Conservation (phyloP, 2,329 filamentous ascomycete species). For the Verticillium tricorpus region DNA sequence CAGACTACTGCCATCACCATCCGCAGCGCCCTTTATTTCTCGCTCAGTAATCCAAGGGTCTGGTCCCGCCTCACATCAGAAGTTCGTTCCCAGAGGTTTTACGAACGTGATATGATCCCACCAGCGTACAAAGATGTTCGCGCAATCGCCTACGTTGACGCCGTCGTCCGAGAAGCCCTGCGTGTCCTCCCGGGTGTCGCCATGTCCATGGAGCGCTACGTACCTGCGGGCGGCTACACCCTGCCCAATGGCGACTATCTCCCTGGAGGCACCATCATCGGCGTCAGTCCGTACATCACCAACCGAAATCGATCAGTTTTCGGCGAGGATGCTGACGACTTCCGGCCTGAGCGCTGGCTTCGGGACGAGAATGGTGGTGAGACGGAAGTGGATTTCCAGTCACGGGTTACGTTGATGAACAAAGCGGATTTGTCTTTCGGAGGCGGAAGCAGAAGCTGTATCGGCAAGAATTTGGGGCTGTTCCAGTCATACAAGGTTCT, state of each 20-base stretch:
- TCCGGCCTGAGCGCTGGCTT: slow-evolving; percentile 35
- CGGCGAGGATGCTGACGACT: slow-evolving; percentile 35
- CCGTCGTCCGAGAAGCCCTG: slow-evolving; percentile 42
- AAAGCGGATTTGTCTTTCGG: slow-evolving; percentile 34
- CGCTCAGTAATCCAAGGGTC: slow-evolving; percentile 13
- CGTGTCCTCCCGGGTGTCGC: slow-evolving; percentile 39
- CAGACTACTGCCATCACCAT: slow-evolving; percentile 19
- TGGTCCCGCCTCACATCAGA: slow-evolving; percentile 15
- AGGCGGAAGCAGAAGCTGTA: slow-evolving; percentile 34
- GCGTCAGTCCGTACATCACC: slow-evolving; percentile 30
- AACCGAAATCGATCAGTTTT: slow-evolving; percentile 31
- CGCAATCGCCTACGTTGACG: slow-evolving; percentile 28
- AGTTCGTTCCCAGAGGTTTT: slow-evolving; percentile 2
- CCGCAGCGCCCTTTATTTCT: slow-evolving; percentile 17
- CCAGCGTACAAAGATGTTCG: slow-evolving; percentile 14
- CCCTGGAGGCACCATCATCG: slow-evolving; percentile 25
- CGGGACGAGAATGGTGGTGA: slow-evolving; percentile 17
- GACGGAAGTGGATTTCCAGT: slow-evolving; percentile 14
- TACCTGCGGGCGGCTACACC: slow-evolving; percentile 30
- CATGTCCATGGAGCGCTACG: slow-evolving; percentile 39
- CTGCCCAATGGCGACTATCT: slow-evolving; percentile 24
- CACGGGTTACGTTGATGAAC: slow-evolving; percentile 27
- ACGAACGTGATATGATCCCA: background rate
- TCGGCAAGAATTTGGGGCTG: slow-evolving; percentile 35
- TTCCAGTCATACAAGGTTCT: slow-evolving; percentile 42